Evolutionary conservation across 2,329 filamentous ascomycete genomes (phyloP).

Genomic region (Trichoderma harzianum): DNA sequence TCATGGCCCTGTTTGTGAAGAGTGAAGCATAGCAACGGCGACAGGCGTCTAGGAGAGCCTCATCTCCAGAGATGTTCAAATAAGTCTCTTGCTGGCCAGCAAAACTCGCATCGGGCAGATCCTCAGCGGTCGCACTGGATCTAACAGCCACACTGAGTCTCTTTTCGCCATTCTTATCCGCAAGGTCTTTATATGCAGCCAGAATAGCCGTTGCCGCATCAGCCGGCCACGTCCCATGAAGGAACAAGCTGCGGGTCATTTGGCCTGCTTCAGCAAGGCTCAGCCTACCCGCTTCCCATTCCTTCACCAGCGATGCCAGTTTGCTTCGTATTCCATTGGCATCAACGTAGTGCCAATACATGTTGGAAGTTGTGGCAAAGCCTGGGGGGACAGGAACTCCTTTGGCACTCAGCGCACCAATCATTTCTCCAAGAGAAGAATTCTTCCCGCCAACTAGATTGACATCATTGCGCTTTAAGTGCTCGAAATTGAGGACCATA

Average conservation of each 20-base stretch:
- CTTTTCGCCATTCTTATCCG: slow-evolving; percentile 20
- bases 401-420: slow-evolving; percentile 27
- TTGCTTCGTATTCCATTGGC: slow-evolving; percentile 31
- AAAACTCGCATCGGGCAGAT: slow-evolving; percentile 38
- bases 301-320: slow-evolving; percentile 27
- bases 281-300: slow-evolving; percentile 30
- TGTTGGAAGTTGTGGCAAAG: slow-evolving; percentile 34
- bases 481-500: slow-evolving; percentile 1
- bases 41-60: slow-evolving; percentile 33
- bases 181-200: slow-evolving; percentile 30
- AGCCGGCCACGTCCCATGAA: slow-evolving; percentile 31
- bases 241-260: slow-evolving; percentile 29
- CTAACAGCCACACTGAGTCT: slow-evolving; percentile 36
- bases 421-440: slow-evolving; percentile 38
- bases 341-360: slow-evolving; percentile 35
- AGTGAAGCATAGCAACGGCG: slow-evolving; percentile 38
- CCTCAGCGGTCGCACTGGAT: slow-evolving; percentile 38
- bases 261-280: slow-evolving; percentile 32
- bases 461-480: neutral
- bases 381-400: slow-evolving; percentile 34
- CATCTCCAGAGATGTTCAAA: slow-evolving; percentile 34
- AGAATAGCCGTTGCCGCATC: slow-evolving; percentile 30
- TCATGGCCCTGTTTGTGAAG: slow-evolving; percentile 38
- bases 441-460: slow-evolving; percentile 38
- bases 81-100: slow-evolving; percentile 38